Percentiles rank a stretch among this genome's conserved stretches.
Evolutionary conservation across 176 grass and related monocot species (phyloP).

Genomic region (Carex pumila): DNA sequence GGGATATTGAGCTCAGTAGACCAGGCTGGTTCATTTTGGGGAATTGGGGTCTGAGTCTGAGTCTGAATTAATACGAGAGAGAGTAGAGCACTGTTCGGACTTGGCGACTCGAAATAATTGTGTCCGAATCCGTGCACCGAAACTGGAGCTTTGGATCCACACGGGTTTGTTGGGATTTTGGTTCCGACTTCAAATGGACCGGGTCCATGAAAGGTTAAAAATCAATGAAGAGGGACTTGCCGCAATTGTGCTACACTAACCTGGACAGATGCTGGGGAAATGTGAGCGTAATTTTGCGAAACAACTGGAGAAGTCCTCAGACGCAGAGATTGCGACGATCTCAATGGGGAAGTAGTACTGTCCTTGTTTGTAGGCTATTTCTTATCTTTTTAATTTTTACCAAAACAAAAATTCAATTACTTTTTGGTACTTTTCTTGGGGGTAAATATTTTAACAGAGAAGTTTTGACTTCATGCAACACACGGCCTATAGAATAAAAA

Average conservation of each 20-base stretch:
- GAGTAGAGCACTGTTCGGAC: not conserved
- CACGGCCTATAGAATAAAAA: too few relatives aligned
- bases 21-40: conserved; percentile 55
- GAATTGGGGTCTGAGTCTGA: conserved; percentile 12
- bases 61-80: conserved; percentile 7
- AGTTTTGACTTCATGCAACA: too few relatives aligned
- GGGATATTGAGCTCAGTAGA: conserved; percentile 47
- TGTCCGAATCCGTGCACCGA: not conserved
- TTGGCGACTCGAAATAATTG: not conserved
- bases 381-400: not conserved
- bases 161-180: not conserved
- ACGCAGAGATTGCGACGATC: not conserved
- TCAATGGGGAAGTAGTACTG: not conserved
- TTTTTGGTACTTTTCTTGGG: not conserved
- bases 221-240: not conserved
- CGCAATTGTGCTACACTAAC: not conserved
- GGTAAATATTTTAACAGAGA: too few relatives aligned
- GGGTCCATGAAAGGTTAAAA: not conserved
- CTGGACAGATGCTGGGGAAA: not conserved
- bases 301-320: not conserved
- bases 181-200: not conserved
- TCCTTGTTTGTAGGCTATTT: not conserved
- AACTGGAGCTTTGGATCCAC: not conserved
- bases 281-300: not conserved
- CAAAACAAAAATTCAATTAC: not conserved